Base-by-base conservation (phyloP, 176 grass and related monocot genomes). In the Oryza punctata region DNA sequence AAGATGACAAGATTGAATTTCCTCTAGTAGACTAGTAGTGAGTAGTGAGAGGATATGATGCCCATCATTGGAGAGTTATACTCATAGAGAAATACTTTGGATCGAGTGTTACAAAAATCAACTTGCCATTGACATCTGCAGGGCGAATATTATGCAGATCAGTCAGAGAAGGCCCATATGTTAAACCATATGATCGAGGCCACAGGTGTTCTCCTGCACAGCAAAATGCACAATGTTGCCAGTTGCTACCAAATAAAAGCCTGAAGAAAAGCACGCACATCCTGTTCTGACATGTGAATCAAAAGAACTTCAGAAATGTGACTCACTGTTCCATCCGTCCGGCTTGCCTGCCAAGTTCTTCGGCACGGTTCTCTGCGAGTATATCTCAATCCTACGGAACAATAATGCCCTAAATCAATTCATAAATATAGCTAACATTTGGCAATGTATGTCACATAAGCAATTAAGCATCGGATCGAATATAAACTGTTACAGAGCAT, bases 291-390 rank as follows among this genome's bases (percentile, higher is more conserved):
- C 3, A 57, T 52, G 50, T 16, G 12, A 76, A 57, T 33, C 33
- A n/a, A 70, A 23, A 52, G 28, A 88, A 77, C 46, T 77, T 72
- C 46, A 82, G 8, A 63, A 49, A 72, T 82, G 33, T 37, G 77
- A 92, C 93, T 87, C 80, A 96, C 90, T 96, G 61, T 96, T 96
- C 93, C 93, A 92, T 87, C 90, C 88, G 47, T 96, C 83, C 37
- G 83, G 83, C 78, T 87, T 96, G 75, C 88, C 93, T 67, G 90
- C 90, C 75, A 92, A 90, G 67, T 73, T 19, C 69, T 96, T 96
- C 16, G 68, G 72, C 65, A 89, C 93, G 29, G 83, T 80, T 91
- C 86, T 85, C 78, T 90, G 85, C 18, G 88, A 79, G 78, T 96
- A 96, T 52, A 96, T 85, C 68, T 96, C 93, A 38, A 96, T 76